A percentile compares a stretch with the other conserved stretches of the same genome.
phyloP scores from a whole-genome alignment of 2,329 filamentous ascomycete genomes.

The Aureobasidium pullulans region DNA sequence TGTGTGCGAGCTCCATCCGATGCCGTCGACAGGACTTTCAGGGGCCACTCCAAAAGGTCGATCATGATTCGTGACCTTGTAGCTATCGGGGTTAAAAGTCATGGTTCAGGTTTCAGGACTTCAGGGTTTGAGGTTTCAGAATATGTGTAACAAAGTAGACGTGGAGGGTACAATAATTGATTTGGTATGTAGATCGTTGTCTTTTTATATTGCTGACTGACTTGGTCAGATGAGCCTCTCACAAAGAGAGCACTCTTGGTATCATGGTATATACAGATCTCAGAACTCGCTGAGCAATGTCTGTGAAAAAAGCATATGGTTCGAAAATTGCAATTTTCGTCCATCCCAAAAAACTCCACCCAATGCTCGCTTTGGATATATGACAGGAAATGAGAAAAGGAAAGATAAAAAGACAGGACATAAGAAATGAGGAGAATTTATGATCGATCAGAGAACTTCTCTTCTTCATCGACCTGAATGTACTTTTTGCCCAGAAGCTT shows the following conservation, averaged over 20 bases:
- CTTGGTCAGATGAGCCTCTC: background rate
- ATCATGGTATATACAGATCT: background rate
- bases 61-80: background rate
- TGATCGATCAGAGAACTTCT: constrained; percentile 11
- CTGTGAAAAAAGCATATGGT: background rate
- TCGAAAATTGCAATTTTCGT: background rate
- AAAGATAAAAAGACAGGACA: background rate
- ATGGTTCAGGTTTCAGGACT: too few relatives aligned
- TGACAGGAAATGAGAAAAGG: background rate
- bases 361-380: constrained; percentile 12
- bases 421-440: background rate
- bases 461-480: constrained; percentile 17
- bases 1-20: background rate
- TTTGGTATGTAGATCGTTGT: background rate
- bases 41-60: background rate
- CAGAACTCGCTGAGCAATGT: background rate
- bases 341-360: background rate
- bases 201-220: background rate
- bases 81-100: too few relatives aligned
- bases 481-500: constrained; percentile 19
- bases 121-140: too few relatives aligned
- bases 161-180: background rate
- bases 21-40: background rate
- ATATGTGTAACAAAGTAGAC: background rate
- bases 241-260: background rate